Evolutionary conservation across 1,139 yeast species (phyloP), one percentile per base, ranked within the genome.

Genomic region (Taphrina betulina): DNA sequence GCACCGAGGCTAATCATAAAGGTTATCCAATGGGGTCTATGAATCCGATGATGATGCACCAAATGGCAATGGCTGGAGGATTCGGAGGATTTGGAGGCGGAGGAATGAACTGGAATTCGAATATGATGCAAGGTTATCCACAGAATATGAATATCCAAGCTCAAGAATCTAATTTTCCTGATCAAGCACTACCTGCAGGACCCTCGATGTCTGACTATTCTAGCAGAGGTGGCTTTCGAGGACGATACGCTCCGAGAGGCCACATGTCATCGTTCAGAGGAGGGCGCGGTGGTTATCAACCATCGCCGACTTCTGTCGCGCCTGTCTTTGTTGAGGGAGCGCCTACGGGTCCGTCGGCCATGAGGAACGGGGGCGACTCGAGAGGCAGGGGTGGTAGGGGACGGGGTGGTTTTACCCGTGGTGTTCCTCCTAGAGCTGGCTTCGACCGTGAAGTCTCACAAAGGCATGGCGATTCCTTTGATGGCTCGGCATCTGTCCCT

Each of bases 291-390:
- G 38, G 16, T 8, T 33, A 43, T 43, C 7, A 36, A 3, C 10
- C 38, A 3, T n/a, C 10, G 20, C 5, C 20, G 20, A 20, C 19
- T 23, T 3, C 48, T 29, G 20, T 14, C n/a, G 38, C 38, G 5
- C 48, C 48, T 19, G 48, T 43, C 24, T 29, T 43, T 43, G 48
- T 43, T 43, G 48, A 43, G 14, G 48, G 48, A 2, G 48, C 48
- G 7, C 48, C 48, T 12, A 43, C 48, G 17, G 48, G 48, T 17
- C 48, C 48, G 10, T 43, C 48, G 10, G 48, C 48, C 10, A 43
- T 43, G 48, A 29, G 48, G 14, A 33, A 43, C 22, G 48, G 38
- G 8, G 14, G n/a, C 4, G 48, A 33, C 28, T 31, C 26, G 23
- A 36, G 38, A 16, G 38, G 28, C 14, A 41, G 45, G 24, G 17